These are phyloP conservation scores for Tulasnella sp. DNA, from an alignment of 768 basidiomycete species.

Conservation along the genomic window DNA sequence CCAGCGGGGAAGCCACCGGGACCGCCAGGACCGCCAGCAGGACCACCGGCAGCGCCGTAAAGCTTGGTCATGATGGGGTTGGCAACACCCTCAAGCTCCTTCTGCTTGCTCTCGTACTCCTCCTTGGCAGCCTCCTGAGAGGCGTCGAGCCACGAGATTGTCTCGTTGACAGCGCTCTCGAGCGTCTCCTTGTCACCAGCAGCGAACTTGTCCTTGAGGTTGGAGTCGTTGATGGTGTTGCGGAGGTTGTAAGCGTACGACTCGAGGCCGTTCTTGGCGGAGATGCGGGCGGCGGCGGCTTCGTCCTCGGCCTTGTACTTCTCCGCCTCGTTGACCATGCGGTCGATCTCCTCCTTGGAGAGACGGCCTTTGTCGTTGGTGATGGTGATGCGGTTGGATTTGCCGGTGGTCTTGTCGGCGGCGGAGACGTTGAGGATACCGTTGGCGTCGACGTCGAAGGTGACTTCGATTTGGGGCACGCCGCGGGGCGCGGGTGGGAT, in stretches of 20 bases:
- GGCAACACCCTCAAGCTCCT: conserved; percentile 31
- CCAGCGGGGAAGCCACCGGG: conserved; percentile 23
- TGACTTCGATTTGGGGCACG: conserved; percentile 35
- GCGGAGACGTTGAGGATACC: conserved; percentile 34
- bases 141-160: conserved; percentile 29
- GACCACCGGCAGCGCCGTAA: conserved; percentile 26
- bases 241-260: conserved; percentile 37
- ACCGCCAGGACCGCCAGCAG: conserved; percentile 20
- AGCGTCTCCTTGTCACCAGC: conserved; percentile 26
- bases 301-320: conserved; percentile 22
- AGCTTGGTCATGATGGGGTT: conserved; percentile 29
- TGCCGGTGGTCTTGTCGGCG: conserved; percentile 33
- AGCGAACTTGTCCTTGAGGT: conserved; percentile 31
- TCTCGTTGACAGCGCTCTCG: conserved; percentile 28
- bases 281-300: conserved; percentile 24
- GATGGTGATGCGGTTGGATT: conserved; percentile 31
- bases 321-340: conserved; percentile 45
- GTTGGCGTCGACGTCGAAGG: conserved; percentile 43
- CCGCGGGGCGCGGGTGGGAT: conserved; percentile 36
- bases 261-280: conserved; percentile 36
- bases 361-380: conserved; percentile 39
- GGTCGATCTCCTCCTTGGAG: conserved; percentile 42
- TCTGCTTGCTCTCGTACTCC: conserved; percentile 32
- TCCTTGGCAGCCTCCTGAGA: conserved; percentile 32
- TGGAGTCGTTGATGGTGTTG: conserved; percentile 29